These are phyloP conservation scores for Dryadomyces quercus-mongolicae DNA, from an alignment of 2,329 filamentous ascomycete species.

Conservation along the genomic window DNA sequence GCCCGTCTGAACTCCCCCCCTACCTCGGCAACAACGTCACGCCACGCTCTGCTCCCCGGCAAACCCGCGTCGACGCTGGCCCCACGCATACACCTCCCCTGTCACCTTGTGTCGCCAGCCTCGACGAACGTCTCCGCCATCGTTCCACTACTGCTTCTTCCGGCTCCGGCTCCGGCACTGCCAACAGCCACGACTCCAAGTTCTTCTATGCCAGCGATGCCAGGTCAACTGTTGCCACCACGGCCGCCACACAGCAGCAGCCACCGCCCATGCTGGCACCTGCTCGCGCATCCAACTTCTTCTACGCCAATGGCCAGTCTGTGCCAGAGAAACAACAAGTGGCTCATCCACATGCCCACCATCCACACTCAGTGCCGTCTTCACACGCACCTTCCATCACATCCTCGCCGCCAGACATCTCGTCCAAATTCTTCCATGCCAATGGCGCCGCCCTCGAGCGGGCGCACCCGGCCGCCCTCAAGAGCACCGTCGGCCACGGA, in stretches of 20 bases:
- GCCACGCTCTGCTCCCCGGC: slow-evolving; percentile 64
- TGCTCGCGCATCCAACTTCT: slow-evolving; percentile 33
- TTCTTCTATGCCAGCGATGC: slow-evolving; percentile 91
- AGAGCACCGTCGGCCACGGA: not conserved
- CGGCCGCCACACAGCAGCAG: not conserved
- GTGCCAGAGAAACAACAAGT: slow-evolving; percentile 17
- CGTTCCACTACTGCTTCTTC: slow-evolving; percentile 15
- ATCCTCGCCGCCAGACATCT: slow-evolving; percentile 13
- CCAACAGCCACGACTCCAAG: slow-evolving; percentile 41
- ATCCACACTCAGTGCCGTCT: not conserved
- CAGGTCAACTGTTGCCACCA: slow-evolving; percentile 11
- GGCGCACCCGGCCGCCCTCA: slow-evolving; percentile 12
- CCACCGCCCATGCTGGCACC: not conserved
- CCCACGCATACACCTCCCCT: slow-evolving; percentile 45
- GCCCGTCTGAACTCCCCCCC: slow-evolving; percentile 28
- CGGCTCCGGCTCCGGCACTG: not conserved
- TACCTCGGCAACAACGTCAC: slow-evolving; percentile 60
- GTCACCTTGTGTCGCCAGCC: slow-evolving; percentile 17
- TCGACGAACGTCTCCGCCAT: slow-evolving; percentile 12
- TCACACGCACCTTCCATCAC: not conserved
- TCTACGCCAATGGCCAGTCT: slow-evolving; percentile 41
- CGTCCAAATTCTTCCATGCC: slow-evolving; percentile 64
- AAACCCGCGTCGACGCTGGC: slow-evolving; percentile 56
- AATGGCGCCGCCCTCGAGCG: slow-evolving; percentile 35
- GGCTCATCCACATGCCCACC: not conserved